Percentiles rank a stretch among this genome's conserved stretches.
Evolutionary conservation across 2,329 filamentous ascomycete species (phyloP).

Genomic region (Nemania sp.): DNA sequence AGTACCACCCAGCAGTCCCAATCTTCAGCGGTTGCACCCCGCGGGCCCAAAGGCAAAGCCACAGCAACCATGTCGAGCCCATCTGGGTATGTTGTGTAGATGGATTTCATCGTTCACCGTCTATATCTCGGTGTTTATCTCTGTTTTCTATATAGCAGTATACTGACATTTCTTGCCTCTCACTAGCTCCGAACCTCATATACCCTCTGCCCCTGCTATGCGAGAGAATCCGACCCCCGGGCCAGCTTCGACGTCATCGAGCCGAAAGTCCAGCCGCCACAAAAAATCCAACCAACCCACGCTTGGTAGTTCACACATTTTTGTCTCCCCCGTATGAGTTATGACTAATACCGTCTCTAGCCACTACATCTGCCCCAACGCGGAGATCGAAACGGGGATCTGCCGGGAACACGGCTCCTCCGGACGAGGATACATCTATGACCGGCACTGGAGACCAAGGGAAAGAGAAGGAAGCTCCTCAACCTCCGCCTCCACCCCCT

Average conservation of each 20-base stretch:
- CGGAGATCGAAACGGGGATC: slow-evolving; percentile 58
- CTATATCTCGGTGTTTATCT: too few species aligned
- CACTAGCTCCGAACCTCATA: slow-evolving; percentile 59
- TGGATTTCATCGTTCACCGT: slow-evolving; percentile 6
- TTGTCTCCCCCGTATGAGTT: background rate
- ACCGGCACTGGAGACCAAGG: slow-evolving; percentile 65
- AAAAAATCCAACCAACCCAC: slow-evolving; percentile 63
- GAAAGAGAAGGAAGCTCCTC: slow-evolving; percentile 43
- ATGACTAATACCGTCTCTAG: slow-evolving; percentile 20
- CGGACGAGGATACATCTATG: slow-evolving; percentile 70
- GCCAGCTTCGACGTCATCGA: slow-evolving; percentile 60
- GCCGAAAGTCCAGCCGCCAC: slow-evolving; percentile 71
- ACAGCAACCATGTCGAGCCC: slow-evolving; percentile 71
- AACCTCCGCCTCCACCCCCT: slow-evolving; percentile 48
- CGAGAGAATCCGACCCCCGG: slow-evolving; percentile 55
- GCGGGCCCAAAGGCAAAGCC: slow-evolving; percentile 64
- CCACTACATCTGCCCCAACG: slow-evolving; percentile 45
- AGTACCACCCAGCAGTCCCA: slow-evolving; percentile 33
- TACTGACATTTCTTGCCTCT: slow-evolving; percentile 25
- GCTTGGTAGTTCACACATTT: slow-evolving; percentile 42
- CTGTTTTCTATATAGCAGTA: slow-evolving; percentile 35
- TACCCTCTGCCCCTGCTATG: slow-evolving; percentile 66
- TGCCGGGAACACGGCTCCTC: slow-evolving; percentile 45
- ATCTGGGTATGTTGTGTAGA: slow-evolving; percentile 57
- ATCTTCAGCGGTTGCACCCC: slow-evolving; percentile 44